Evolutionary conservation across 192 early-diverging fungal genomes (phyloP), one percentile per base, ranked within the genome.

Genomic region (Backusella tarrabulga): DNA sequence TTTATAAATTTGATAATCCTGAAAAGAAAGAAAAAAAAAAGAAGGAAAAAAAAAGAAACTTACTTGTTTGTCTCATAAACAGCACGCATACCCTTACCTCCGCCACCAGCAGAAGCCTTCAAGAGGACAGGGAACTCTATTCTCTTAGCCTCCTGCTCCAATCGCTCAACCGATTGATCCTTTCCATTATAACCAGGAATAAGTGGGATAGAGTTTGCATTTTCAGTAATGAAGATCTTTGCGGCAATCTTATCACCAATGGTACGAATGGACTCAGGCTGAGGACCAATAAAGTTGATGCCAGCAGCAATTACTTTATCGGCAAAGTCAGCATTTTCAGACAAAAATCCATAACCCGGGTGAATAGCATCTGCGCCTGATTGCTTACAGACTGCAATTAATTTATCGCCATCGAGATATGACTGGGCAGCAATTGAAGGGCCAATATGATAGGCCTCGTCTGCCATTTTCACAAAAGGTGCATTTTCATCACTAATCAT

Each of bases 151-250:
- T 88, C 86, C 12, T 74, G 67, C n/a, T 83, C 84, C 69, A 91
- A 79, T 42, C 71, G 75, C 12, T 85, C 87, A 9, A 88, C 42
- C 32, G 68, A 79, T 73, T 91, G 90, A 75, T 91, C 85, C 4
- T 76, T 79, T 68, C 89, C 91, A 73, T 92, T 88, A 78, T 91
- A 92, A 34, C 91, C 90, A 5, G 91, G 91, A 42, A 92, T 87
- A 19, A 90, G 72, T 2, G 90, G 88, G 9, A 92, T 88, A 1
- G 84, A 80, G 14, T 86, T 80, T 17, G 85, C 85, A 72, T 90
- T 76, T 42, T 83, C 81, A n/a, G 83, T 74, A 21, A 90, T 77
- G n/a, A 89, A 80, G 52, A 87, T 81, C 76, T 90, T 90, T 67
- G 89, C 88, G 21, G 81, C 81, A 72, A 87, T 88, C 85, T 90